Conservation (phyloP, 1,284 basidiomycete species). For the Ceratobasidium sp. region DNA sequence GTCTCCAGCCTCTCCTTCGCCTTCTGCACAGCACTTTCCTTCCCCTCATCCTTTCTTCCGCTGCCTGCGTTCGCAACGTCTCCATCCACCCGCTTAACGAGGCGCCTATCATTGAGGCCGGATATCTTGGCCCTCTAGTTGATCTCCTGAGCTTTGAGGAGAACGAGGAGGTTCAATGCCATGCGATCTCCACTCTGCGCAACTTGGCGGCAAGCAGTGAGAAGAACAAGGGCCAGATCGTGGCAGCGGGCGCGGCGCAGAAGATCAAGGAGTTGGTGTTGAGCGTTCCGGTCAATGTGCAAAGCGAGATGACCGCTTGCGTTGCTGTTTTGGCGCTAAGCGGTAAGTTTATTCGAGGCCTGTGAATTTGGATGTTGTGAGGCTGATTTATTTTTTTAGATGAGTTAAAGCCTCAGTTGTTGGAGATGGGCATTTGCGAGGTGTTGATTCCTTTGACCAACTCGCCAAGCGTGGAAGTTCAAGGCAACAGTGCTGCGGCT, state of each 20-base stretch:
- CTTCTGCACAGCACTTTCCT: slow-evolving; percentile 97
- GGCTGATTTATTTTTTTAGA: slow-evolving; percentile 67
- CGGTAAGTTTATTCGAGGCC: slow-evolving; percentile 66
- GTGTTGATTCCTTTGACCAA: slow-evolving; percentile 97
- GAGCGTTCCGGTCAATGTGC: slow-evolving; percentile 95
- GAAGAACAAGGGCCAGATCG: slow-evolving; percentile 98
- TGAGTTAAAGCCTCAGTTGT: slow-evolving; percentile 92
- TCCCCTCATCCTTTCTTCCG: slow-evolving; percentile 97
- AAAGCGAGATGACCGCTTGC: slow-evolving; percentile 99
- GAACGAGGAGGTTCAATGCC: slow-evolving; percentile 99
- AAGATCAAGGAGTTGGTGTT: slow-evolving; percentile 97
- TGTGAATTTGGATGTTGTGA: background rate
- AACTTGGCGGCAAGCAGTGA: slow-evolving; percentile 98
- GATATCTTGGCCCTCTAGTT: slow-evolving; percentile 96
- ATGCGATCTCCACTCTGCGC: slow-evolving; percentile 98
- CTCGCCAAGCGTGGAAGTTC: slow-evolving; percentile 96
- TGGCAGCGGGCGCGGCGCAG: slow-evolving; percentile 98
- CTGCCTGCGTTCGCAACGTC: slow-evolving; percentile 98
- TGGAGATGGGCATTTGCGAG: slow-evolving; percentile 99
- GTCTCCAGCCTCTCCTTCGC: slow-evolving; percentile 91
- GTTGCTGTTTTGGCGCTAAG: slow-evolving; percentile 94
- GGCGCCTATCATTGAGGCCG: slow-evolving; percentile 98
- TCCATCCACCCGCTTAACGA: slow-evolving; percentile 99
- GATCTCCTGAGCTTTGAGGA: slow-evolving; percentile 98
- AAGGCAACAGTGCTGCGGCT: slow-evolving; percentile 98